Conservation (phyloP, 371 early-diverging fungal species). For the Mucor sp. region DNA sequence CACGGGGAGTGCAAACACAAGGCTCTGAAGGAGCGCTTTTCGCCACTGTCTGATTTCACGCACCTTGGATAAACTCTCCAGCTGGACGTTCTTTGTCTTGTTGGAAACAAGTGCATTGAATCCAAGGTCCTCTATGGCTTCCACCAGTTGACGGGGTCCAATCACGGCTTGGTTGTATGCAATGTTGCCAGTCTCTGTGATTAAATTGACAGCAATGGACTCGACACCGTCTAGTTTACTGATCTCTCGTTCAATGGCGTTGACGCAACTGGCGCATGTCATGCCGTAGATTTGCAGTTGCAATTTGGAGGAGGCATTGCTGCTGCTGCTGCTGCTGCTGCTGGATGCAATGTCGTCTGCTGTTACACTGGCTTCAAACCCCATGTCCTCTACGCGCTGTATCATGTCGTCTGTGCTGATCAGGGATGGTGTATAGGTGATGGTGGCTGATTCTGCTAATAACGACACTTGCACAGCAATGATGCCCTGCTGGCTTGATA, state of each 20-base stretch:
- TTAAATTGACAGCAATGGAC: constrained; percentile 71
- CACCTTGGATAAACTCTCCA: constrained; percentile 87
- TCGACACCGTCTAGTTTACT: constrained; percentile 63
- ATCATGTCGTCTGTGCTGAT: background rate
- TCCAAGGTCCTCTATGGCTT: constrained; percentile 81
- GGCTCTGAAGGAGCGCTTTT: constrained; percentile 57
- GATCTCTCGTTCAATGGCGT: constrained; percentile 73
- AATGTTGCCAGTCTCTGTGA: constrained; percentile 72
- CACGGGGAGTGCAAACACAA: constrained; percentile 81
- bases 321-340: background rate
- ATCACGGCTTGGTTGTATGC: constrained; percentile 62
- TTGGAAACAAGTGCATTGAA: constrained; percentile 81
- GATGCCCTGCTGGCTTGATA: constrained; percentile 55
- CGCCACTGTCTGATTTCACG: constrained; percentile 88
- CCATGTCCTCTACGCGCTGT: constrained; percentile 61
- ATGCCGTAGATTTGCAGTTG: constrained; percentile 87
- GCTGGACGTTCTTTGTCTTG: constrained; percentile 65
- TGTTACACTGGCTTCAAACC: constrained; percentile 77
- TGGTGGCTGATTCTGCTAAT: constrained; percentile 76
- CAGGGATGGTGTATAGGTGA: background rate
- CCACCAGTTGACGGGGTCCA: constrained; percentile 84
- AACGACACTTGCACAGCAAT: constrained; percentile 42
- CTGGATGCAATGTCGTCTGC: constrained; percentile 27
- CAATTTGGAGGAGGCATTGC: constrained; percentile 13
- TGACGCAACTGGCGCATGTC: constrained; percentile 84